Conservation (phyloP, 2,329 filamentous ascomycete genomes). For the Aaosphaeria pasadenensis region DNA sequence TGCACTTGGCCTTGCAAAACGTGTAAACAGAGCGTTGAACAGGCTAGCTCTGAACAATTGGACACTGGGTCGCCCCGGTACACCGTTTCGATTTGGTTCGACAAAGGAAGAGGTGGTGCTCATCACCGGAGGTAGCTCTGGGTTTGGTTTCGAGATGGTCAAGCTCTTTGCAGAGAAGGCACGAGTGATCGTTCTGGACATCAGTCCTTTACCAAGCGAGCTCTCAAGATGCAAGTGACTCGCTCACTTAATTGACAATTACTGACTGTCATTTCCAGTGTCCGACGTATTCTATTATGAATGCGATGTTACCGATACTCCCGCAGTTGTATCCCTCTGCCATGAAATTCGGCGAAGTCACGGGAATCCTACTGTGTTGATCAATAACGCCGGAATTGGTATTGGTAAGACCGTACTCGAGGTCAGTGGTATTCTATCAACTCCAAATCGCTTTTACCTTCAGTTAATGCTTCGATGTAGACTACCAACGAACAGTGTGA, state of each 20-base stretch:
- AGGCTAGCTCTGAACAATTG: conserved; percentile 35
- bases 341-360: conserved; percentile 15
- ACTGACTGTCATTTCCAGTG: conserved; percentile 4
- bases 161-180: conserved; percentile 18
- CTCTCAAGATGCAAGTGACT: conserved; percentile 6
- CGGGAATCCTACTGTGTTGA: conserved; percentile 24
- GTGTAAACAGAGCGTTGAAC: conserved; percentile 16
- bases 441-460: neutral
- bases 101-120: conserved; percentile 23
- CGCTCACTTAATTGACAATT: neutral
- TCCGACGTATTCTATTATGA: conserved; percentile 22
- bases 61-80: conserved; percentile 19
- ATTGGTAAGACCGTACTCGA: conserved; percentile 18
- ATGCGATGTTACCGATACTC: conserved; percentile 21
- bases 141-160: conserved; percentile 29
- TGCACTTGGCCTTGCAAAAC: conserved; percentile 12
- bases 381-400: conserved; percentile 31
- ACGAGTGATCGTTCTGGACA: conserved; percentile 21
- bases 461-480: conserved; percentile 6
- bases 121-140: conserved; percentile 27
- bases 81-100: conserved; percentile 16
- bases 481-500: conserved; percentile 22
- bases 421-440: conserved; percentile 4
- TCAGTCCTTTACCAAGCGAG: conserved; percentile 18
- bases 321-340: conserved; percentile 14